Conservation (phyloP, 116 monocot genomes). For the Iris pallida region DNA sequence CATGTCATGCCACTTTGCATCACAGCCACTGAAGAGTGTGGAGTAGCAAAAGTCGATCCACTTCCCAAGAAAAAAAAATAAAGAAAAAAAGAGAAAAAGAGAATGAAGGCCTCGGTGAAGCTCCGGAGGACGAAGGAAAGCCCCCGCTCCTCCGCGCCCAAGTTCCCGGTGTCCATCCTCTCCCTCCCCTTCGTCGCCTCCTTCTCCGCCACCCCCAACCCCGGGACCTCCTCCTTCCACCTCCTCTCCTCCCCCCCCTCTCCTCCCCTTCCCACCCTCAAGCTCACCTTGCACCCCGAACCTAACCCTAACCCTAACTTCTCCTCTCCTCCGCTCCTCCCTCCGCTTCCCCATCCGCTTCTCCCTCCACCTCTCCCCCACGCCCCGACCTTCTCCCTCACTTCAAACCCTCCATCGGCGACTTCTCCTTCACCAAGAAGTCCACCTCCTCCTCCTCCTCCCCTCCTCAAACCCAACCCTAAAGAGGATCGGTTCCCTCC, state of each 20-base stretch:
- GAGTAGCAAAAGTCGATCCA: too few relatives aligned
- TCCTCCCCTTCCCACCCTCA: slow-evolving; percentile 14
- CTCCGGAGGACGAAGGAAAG: slow-evolving; percentile 9
- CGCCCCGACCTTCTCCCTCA: slow-evolving; percentile 17
- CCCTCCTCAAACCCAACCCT: background rate
- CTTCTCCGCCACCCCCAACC: slow-evolving; percentile 3
- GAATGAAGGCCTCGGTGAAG: slow-evolving; percentile 26
- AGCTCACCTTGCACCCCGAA: slow-evolving; percentile 13
- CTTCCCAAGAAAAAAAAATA: too few relatives aligned
- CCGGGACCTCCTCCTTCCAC: slow-evolving; percentile 19
- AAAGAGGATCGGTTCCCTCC: too few relatives aligned
- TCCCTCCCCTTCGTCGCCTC: slow-evolving; percentile 22
- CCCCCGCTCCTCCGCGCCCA: slow-evolving; percentile 10
- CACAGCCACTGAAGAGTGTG: too few relatives aligned
- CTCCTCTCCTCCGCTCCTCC: slow-evolving; percentile 14
- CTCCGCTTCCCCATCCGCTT: slow-evolving; percentile 15
- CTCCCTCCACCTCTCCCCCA: slow-evolving; percentile 20
- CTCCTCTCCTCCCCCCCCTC: slow-evolving; percentile 17
- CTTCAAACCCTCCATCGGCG: slow-evolving; percentile 8
- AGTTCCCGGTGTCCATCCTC: slow-evolving; percentile 16
- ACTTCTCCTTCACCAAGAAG: slow-evolving; percentile 23
- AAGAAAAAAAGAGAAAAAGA: too few relatives aligned
- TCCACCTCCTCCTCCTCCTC: background rate
- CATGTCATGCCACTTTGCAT: too few relatives aligned
- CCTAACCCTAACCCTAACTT: background rate